Base-by-base conservation (phyloP, 1,284 basidiomycete species). In the Austroboletus niveus region DNA sequence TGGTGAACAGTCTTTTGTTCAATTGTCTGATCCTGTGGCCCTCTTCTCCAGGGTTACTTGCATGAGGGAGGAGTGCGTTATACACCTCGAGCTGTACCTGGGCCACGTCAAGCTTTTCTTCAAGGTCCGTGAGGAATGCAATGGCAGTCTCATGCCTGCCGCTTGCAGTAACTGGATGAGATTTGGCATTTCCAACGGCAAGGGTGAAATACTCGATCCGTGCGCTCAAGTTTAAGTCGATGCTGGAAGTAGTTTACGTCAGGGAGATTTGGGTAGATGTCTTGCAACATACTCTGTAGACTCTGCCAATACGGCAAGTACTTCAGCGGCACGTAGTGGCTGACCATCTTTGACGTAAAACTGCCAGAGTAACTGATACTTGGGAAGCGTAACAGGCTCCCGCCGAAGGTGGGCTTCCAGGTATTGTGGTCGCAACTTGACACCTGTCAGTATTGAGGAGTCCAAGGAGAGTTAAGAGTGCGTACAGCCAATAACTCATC, bases 61-160 rank as follows among this genome's bases (percentile, higher is more conserved):
- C 75, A 60, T 82, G 80, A 14, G 80, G 80, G 15, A 82, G 68
- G 39, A 92, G 77, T 1, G 76, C 73, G 55, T 84, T 79, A 67
- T 86, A 89, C 42, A 95, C 81, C 70, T 98, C 94, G 38, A 96
- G 77, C 66, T 99, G 97, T 9, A 99, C 94, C 72, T 96, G 91
- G 4, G 94, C 92, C 12, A 99, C 97, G 52, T 99, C 97, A 9
- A 99, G 80, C 67, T 94, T 94, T 71, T 99, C 97, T 72, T 98
- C 95, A 15, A 98, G 76, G 57, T 94, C 89, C 0, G 89, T 92
- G 27, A 96, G 79, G 75, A 98, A 97, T 45, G 91, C 87, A 51
- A 98, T 92, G 10, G 89, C 88, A 20, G 84, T 86, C 68, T 93
- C 94, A 60, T 91, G 87, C 58, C 80, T 77, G 29, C 89, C 87